Conservation (phyloP, 805 yeast species). For the Monosporozyma unispora region DNA sequence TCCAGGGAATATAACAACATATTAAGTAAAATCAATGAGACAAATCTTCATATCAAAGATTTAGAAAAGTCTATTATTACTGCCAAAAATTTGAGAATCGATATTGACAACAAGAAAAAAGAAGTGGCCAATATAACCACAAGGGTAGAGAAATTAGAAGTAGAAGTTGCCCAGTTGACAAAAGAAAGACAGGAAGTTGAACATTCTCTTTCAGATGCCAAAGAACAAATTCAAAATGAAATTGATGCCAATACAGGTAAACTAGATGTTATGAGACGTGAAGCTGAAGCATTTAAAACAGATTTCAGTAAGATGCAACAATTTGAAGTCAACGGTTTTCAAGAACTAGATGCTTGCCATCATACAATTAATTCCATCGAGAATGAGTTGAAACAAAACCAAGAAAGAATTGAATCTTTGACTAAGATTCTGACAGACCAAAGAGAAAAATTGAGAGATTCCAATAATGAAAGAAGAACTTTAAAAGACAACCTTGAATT, state of each 20-base stretch:
- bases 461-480: slow-evolving; percentile 52
- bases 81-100: slow-evolving; percentile 9
- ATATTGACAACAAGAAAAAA: slow-evolving; percentile 7
- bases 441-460: slow-evolving; percentile 40
- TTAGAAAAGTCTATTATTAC: slow-evolving; percentile 17
- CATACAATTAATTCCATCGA: slow-evolving; percentile 9
- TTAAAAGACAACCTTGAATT: slow-evolving; percentile 57
- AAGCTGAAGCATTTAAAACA: not conserved
- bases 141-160: slow-evolving; percentile 6
- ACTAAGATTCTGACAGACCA: slow-evolving; percentile 6
- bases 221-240: not conserved
- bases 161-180: slow-evolving; percentile 6
- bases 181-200: slow-evolving; percentile 2
- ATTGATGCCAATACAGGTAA: not conserved
- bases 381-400: slow-evolving; percentile 13
- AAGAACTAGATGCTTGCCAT: slow-evolving; percentile 14
- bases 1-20: slow-evolving; percentile 16
- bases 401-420: slow-evolving; percentile 14
- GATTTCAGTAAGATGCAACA: slow-evolving; percentile 6
- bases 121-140: slow-evolving; percentile 10
- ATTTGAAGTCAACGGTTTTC: slow-evolving; percentile 8
- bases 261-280: slow-evolving; percentile 1
- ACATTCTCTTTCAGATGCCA: not conserved
- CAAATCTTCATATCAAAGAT: slow-evolving; percentile 12
- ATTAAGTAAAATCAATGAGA: slow-evolving; percentile 17